Evolutionary conservation across 2,329 filamentous ascomycete species (phyloP).

Genomic region (Stemphylium beticola): DNA sequence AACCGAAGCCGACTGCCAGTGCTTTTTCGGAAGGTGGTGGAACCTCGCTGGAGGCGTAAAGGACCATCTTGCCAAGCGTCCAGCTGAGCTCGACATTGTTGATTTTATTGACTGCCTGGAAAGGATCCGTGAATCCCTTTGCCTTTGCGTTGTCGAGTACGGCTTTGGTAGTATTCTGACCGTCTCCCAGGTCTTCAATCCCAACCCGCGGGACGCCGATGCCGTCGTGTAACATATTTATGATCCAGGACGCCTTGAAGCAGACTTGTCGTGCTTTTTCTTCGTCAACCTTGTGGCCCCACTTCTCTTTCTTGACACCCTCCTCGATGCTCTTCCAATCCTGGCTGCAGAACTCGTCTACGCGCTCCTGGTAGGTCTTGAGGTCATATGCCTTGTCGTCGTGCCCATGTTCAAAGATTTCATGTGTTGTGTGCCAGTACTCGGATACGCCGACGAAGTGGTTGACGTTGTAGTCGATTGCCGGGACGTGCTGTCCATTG

Average conservation of each 20-base stretch:
- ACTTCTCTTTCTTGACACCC: slow-evolving; percentile 69
- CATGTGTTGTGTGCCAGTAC: slow-evolving; percentile 98
- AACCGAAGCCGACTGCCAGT: slow-evolving; percentile 89
- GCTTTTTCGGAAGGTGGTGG: slow-evolving; percentile 65
- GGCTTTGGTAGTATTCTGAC: slow-evolving; percentile 75
- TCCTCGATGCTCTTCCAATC: slow-evolving; percentile 79
- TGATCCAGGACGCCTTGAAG: slow-evolving; percentile 98
- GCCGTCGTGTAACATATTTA: slow-evolving; percentile 93
- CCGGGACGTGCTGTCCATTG: slow-evolving; percentile 89
- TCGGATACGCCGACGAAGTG: slow-evolving; percentile 98
- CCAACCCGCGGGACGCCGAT: slow-evolving; percentile 90
- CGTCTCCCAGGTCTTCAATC: slow-evolving; percentile 66
- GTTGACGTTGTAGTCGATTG: slow-evolving; percentile 96
- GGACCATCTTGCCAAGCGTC: slow-evolving; percentile 95
- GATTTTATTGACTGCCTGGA: slow-evolving; percentile 92
- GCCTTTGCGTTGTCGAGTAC: slow-evolving; percentile 71
- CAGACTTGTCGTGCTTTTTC: slow-evolving; percentile 85
- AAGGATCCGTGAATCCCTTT: slow-evolving; percentile 80
- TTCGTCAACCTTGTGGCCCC: slow-evolving; percentile 74
- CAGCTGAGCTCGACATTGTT: slow-evolving; percentile 92
- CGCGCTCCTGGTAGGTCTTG: slow-evolving; percentile 83
- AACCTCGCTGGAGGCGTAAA: slow-evolving; percentile 91
- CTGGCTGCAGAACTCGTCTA: slow-evolving; percentile 82
- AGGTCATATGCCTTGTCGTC: slow-evolving; percentile 86
- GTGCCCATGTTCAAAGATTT: slow-evolving; percentile 80